Base-by-base conservation (phyloP, 768 basidiomycete genomes). In the Leccinum obscurum region DNA sequence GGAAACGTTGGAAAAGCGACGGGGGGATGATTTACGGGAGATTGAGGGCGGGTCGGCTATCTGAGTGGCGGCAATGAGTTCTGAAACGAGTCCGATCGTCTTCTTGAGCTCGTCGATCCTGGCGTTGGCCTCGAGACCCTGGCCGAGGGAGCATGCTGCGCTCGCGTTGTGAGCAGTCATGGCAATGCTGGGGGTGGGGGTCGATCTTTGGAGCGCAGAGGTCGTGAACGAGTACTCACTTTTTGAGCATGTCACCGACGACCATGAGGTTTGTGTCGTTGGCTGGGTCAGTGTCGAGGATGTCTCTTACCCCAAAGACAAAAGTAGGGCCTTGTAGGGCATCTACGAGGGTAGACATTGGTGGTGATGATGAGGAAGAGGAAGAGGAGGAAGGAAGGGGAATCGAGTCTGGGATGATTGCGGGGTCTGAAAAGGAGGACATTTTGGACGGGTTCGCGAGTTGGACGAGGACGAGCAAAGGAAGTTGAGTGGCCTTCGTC, bases 121-220 rank as follows among this genome's bases (percentile, higher is more conserved):
- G 30, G 70, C 77, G 44, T 77, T 77, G 6, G 82, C 81, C 64
- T 82, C 80, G 8, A 76, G 61, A 54, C 77, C 78, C 62, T 83
- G 80, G n/a, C 73, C 80, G 15, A 71, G 62, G 30, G 75, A 75
- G 62, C 82, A 86, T 35, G 81, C 80, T 41, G 78, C 77, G 46
- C 79, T 82, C 48, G 84, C 86, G 49, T 83, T 82, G 56, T 80
- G 77, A 41, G 86, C 85, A 15, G 85, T 85, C 57, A 82, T 79
- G 46, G 82, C 84, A 64, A 88, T 86, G 70, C 87, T 88, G 66
- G 46, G 28, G 28, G 28, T 30, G 28, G 30, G 34, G 11, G 62
- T 58, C 63, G 60, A 68, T 59, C 61, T 34, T 34, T 34, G 1
- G 57, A 37, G 77, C 17, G 63, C 4, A n/a, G 22, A 44, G 34